Percentiles rank a stretch among this genome's conserved stretches.
Evolutionary conservation across 805 yeast species (phyloP).

Genomic region (Pichia kluyveri): DNA sequence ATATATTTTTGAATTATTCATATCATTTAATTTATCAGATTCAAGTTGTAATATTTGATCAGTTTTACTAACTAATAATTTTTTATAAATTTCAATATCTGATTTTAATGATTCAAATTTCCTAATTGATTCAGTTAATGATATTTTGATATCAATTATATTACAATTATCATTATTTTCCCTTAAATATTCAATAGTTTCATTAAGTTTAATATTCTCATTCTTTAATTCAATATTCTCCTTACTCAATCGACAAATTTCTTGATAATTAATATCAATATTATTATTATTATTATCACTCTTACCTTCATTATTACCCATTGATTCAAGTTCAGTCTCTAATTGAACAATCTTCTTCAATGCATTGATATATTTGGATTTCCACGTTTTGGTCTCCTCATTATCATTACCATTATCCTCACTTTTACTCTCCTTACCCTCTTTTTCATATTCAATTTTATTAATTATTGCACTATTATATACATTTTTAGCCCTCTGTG

Average conservation of each 20-base stretch:
- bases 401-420: not conserved
- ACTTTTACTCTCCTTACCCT: no score
- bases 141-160: not conserved
- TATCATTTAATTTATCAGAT: not conserved
- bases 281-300: not conserved
- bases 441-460: not conserved
- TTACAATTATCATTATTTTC: not conserved
- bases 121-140: not conserved
- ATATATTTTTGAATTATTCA: not conserved
- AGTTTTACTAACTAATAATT: constrained; percentile 5
- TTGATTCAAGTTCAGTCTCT: constrained; percentile 1
- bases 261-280: not conserved
- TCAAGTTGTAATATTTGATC: constrained; percentile 6
- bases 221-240: not conserved
- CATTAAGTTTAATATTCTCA: not conserved
- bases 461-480: not conserved
- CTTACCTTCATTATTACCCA: not conserved
- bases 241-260: not conserved
- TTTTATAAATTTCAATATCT: constrained; percentile 4
- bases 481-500: constrained; percentile 53
- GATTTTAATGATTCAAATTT: constrained; percentile 1
- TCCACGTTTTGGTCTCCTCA: not conserved
- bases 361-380: constrained; percentile 2
- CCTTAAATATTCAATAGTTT: not conserved
- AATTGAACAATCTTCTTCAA: constrained; percentile 5